Evolutionary conservation across 495 filamentous ascomycete genomes (phyloP), one percentile per base, ranked within the genome.

Genomic region (Margaritispora aquatica): DNA sequence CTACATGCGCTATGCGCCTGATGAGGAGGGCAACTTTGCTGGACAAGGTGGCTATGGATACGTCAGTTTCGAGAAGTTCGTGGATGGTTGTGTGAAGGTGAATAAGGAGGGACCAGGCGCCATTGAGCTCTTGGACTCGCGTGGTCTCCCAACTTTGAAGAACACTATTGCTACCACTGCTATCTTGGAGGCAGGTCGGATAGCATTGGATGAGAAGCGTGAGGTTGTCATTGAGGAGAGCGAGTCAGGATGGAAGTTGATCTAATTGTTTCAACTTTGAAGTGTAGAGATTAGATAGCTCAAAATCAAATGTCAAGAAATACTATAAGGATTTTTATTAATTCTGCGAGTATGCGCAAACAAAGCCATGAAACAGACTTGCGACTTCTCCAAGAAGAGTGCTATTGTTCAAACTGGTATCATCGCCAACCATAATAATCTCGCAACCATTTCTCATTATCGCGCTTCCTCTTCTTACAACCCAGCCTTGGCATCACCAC

Each of bases 1-100:
- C 75, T 97, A 97, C 68, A 97, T 97, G 92, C 83, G 86, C 64
- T 97, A 96, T 67, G 92, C 92, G 13, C 92, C 92, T 15, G 92
- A 96, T 63, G 92, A 96, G 70, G 89, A 96, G 70, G 92, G 92
- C 19, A 96, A 96, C 73, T 97, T 97, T 68, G 82, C 80, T 31
- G 92, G 92, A 21, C 92, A 96, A 71, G 88, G 84, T 7, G 92
- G 92, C 0, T 97, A 97, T 67, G 90, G 92, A 15, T 97, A 96
- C 69, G 83, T 96, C 60, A 90, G 85, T 55, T 93, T 96, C 68
- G 92, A 97, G 77, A 97, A 97, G 71, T 96, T 97, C 70, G 86
- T 97, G 15, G 90, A 96, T 69, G 90, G 88, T 2, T 90, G 90
- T 63, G 85, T 83, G 10, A 24, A 44, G 36, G 82, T 84, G 0